Conservation (phyloP, 1,139 yeast species). For the Pichia sp. region DNA sequence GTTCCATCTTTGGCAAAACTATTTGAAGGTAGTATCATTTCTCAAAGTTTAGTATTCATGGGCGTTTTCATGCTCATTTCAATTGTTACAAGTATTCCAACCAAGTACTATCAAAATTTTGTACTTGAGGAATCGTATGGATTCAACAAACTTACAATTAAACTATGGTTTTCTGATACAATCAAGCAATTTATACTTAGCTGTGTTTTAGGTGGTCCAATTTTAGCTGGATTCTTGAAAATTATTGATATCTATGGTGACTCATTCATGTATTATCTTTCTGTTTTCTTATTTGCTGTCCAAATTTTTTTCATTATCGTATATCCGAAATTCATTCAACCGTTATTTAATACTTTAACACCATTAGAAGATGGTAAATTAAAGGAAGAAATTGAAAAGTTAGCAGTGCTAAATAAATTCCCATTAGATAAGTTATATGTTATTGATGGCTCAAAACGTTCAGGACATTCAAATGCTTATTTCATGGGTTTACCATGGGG, state of each 20-base stretch:
- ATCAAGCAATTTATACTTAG: slow-evolving; percentile 53
- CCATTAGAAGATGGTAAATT: slow-evolving; percentile 90
- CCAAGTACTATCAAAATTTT: slow-evolving; percentile 69
- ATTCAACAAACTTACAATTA: slow-evolving; percentile 74
- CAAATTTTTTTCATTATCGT: slow-evolving; percentile 67
- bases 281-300: slow-evolving; percentile 62
- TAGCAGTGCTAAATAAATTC: slow-evolving; percentile 71
- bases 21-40: slow-evolving; percentile 14
- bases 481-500: slow-evolving; percentile 92
- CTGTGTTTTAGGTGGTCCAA: slow-evolving; percentile 60
- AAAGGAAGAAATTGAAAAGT: slow-evolving; percentile 69
- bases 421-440: slow-evolving; percentile 82
- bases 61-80: slow-evolving; percentile 43
- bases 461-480: slow-evolving; percentile 94
- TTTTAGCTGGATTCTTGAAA: slow-evolving; percentile 68
- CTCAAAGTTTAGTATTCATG: slow-evolving; percentile 36
- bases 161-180: slow-evolving; percentile 65
- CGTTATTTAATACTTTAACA: slow-evolving; percentile 82
- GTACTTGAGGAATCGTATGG: slow-evolving; percentile 90
- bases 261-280: slow-evolving; percentile 69
- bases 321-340: slow-evolving; percentile 79
- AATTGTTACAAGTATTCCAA: slow-evolving; percentile 55
- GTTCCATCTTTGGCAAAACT: slow-evolving; percentile 8
- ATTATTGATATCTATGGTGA: slow-evolving; percentile 77
- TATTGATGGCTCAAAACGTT: slow-evolving; percentile 91